Base-by-base conservation (phyloP, 352 stramenopile genomes). In the Phytophthora hybrid region DNA sequence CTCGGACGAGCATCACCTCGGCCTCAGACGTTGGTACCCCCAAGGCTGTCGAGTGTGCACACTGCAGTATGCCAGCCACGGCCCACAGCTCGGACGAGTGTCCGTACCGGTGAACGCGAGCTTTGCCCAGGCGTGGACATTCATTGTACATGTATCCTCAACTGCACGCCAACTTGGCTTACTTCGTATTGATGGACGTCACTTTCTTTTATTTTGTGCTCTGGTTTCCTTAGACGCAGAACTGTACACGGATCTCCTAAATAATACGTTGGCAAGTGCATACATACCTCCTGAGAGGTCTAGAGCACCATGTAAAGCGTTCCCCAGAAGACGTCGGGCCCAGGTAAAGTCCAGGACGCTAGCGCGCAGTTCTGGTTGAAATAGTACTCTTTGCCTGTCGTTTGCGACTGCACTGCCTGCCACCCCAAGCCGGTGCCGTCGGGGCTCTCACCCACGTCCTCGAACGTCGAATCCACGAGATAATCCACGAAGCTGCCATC, bases 221-320 rank as follows among this genome's bases (percentile, higher is more conserved):
- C 67, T 78, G 64, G 62, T 80, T 74, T 80, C 63, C 63, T 69
- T 70, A 68, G 63, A 69, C 62, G 31, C 69, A 74, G 64, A 67
- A 59, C 69, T 62, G 54, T 76, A 77, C 63, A 76, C 61, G 67
- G 63, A 69, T 32, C 64, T 69, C 32, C 74, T 81, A 81, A 81
- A 81, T 81, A 81, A 81, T 81, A 78, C 74, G 71, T 69, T 67
- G 67, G 39, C 51, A 31, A 66, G 54, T 72, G 59, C 23, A 26
- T 26, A 26, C 53, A n/a, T 53, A 47, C 23, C 46, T 56, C 54
- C 49, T 49, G 23, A 34, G n/a, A 52, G 58, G 49, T 63, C 65
- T 90, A 94, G 51, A 95, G 76, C 66, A 95, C 86, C 78, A 92
- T 92, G 67, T 95, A 95, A 68, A 82, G 76, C 66, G 77, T 84